Evolutionary conservation across 1,139 yeast genomes (phyloP).

Genomic region (Magnusiomyces fungicola): DNA sequence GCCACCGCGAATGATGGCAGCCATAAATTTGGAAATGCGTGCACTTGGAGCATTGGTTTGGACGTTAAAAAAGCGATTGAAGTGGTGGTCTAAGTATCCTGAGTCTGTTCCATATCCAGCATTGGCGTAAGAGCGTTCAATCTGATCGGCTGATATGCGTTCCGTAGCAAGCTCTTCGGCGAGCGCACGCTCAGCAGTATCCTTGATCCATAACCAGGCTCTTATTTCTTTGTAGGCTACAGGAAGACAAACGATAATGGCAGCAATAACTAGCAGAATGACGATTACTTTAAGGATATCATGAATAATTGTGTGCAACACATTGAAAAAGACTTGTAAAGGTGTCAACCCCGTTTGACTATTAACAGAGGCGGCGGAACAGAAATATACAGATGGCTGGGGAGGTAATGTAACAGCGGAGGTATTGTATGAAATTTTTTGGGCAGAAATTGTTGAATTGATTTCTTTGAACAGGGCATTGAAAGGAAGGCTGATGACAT

Average conservation of each 20-base stretch:
- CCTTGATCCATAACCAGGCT: slow-evolving; percentile 43
- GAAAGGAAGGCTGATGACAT: slow-evolving; percentile 48
- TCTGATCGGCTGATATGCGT: not conserved
- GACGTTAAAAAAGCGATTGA: not conserved
- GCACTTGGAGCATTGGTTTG: not conserved
- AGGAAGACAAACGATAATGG: slow-evolving; percentile 38
- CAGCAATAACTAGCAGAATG: slow-evolving; percentile 35
- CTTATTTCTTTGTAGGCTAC: slow-evolving; percentile 40
- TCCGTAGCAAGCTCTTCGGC: slow-evolving; percentile 7
- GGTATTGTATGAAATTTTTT: slow-evolving; percentile 14
- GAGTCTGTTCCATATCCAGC: not conserved
- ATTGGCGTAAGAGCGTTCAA: not conserved
- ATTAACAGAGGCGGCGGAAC: slow-evolving; percentile 23
- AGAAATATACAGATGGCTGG: slow-evolving; percentile 21
- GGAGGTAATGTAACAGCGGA: slow-evolving; percentile 25
- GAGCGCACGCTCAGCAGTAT: slow-evolving; percentile 21
- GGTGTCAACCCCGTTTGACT: slow-evolving; percentile 11
- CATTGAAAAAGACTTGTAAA: slow-evolving; percentile 30
- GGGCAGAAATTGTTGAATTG: slow-evolving; percentile 12
- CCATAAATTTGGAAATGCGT: not conserved
- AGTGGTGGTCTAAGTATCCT: not conserved
- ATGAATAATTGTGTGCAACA: slow-evolving; percentile 30
- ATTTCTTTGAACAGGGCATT: slow-evolving; percentile 41
- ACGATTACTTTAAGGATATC: slow-evolving; percentile 36
- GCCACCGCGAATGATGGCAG: slow-evolving; percentile 8